Evolutionary conservation across 2,329 filamentous ascomycete species (phyloP), one percentile per base, ranked within the genome.

Genomic region (Canariomyces notabilis): DNA sequence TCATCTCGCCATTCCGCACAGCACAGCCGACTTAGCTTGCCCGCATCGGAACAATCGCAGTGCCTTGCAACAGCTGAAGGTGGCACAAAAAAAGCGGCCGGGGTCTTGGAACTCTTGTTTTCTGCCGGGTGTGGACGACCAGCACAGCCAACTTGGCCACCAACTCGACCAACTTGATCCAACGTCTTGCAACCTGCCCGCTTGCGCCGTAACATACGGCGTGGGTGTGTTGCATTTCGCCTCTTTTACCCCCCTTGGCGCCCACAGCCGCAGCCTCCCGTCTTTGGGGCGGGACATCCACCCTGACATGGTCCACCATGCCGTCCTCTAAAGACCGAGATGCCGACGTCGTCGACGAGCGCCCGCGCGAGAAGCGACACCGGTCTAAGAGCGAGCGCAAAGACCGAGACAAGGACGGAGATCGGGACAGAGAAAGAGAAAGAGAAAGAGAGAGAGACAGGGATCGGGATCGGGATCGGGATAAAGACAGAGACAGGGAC

Each of bases 361-460:
- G 60, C 40, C 56, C 63, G 36, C 68, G 65, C 58, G 69, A 72
- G 44, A 72, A 69, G 57, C 50, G 45, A 38, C 56, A 53, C 44
- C 57, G 51, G 53, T 51, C 51, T 53, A 59, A 54, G 51, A 53
- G 48, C 26, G 57, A 61, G 39, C 54, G 60, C 33, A 58, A 58
- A 38, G 60, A 67, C 22, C 44, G 51, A 29, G 56, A 60, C 3
- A 47, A 49, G 26, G 55, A 56, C 6, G 40, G 46, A 34, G 57
- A 54, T 8, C 42, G 48, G n/a, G 57, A 59, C 20, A 56, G 42
- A 23, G 51, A 58, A 14, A 52, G 52, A 40, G 55, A 60, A 26
- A 52, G 50, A 35, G 57, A 59, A 22, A 38, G 48, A 22, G 57
- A 56, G 19, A 48, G 53, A 15, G 55, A 59, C 37, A 58, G 53